Conservation (phyloP, 1,284 basidiomycete species). For the Cystobasidium pallidum region DNA sequence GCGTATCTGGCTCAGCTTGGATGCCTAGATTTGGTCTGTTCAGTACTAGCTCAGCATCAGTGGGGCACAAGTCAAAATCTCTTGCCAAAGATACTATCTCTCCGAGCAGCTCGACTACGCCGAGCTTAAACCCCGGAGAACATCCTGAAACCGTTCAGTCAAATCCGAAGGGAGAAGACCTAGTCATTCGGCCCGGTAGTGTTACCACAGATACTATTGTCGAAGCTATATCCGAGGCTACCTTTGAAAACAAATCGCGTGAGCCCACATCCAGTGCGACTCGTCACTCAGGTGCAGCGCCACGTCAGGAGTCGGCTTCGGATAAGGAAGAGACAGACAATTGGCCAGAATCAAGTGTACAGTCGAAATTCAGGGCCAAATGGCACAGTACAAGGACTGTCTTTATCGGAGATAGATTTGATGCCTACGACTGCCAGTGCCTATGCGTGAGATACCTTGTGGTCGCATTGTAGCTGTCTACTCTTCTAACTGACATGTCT, state of each 20-base stretch:
- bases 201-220: not conserved
- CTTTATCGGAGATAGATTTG: not conserved
- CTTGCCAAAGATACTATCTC: not conserved
- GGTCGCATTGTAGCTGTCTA: no score
- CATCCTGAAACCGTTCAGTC: not conserved
- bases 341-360: not conserved
- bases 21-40: slow-evolving; percentile 20
- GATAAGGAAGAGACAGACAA: not conserved
- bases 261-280: not conserved
- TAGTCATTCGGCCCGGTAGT: not conserved
- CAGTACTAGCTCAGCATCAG: not conserved
- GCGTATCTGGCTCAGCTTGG: slow-evolving; percentile 19
- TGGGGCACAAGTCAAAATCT: not conserved
- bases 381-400: not conserved
- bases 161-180: not conserved
- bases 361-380: not conserved
- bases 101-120: not conserved
- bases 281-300: not conserved
- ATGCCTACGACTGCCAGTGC: not conserved
- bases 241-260: not conserved
- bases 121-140: not conserved
- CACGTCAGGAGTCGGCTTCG: not conserved
- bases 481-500: not conserved
- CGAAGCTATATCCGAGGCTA: slow-evolving; percentile 1
- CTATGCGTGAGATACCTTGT: not conserved